Evolutionary conservation across 1,139 yeast species (phyloP).

Genomic region (Wickerhamomyces sp.): DNA sequence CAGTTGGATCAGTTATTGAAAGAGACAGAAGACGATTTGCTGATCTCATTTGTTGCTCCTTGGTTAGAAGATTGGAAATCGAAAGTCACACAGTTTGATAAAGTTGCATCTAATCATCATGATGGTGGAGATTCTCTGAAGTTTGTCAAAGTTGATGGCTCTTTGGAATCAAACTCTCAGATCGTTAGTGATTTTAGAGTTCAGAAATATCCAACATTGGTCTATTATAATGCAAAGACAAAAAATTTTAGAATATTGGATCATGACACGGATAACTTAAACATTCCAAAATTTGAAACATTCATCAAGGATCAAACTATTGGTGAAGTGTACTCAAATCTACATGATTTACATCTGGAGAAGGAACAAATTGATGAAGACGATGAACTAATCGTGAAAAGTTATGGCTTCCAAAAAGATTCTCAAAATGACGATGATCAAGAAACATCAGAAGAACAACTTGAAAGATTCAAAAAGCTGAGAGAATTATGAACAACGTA

Average conservation of each 20-base stretch:
- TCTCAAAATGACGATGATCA: constrained; percentile 3
- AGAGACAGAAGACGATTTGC: constrained; percentile 1
- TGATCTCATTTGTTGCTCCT: constrained; percentile 18
- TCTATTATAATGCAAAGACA: constrained; percentile 7
- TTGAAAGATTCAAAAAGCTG: constrained; percentile 14
- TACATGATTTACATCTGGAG: constrained; percentile 8
- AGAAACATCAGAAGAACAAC: constrained; percentile 11
- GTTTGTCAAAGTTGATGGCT: constrained; percentile 15
- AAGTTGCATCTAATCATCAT: constrained; percentile 6
- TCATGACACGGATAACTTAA: constrained; percentile 7
- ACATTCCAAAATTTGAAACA: constrained; percentile 8
- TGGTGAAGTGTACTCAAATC: constrained; percentile 13
- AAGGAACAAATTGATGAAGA: constrained; percentile 5
- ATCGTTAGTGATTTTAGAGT: constrained; percentile 17
- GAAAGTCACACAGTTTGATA: constrained; percentile 16
- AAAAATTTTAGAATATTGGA: constrained; percentile 8
- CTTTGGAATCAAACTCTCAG: constrained; percentile 11
- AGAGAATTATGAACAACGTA: constrained; percentile 15
- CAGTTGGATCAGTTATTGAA: constrained; percentile 5
- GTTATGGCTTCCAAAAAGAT: constrained; percentile 9
- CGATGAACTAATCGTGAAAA: constrained; percentile 4
- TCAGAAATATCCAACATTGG: constrained; percentile 15
- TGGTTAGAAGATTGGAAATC: constrained; percentile 21
- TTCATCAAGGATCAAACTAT: constrained; percentile 12
- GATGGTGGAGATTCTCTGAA: constrained; percentile 7